Evolutionary conservation across 2,329 filamentous ascomycete species (phyloP).

Genomic region (Cercospora beticola): DNA sequence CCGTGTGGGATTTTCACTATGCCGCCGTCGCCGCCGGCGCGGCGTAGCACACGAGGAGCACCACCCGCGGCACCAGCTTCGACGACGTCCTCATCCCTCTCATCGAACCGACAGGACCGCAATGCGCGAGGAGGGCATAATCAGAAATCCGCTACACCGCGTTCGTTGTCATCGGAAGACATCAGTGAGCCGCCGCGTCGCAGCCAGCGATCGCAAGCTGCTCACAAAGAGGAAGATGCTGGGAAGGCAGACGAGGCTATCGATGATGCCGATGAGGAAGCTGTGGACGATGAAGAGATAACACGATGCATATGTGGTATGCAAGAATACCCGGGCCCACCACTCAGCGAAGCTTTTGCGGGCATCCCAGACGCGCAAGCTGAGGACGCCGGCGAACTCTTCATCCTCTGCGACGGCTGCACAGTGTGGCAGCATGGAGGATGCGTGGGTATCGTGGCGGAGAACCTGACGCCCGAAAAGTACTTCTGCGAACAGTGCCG

Average conservation of each 20-base stretch:
- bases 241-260: conserved; percentile 41
- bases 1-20: not conserved
- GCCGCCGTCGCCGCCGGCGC: conserved; percentile 41
- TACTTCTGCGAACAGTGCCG: conserved; percentile 97
- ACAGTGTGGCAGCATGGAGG: conserved; percentile 99
- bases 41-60: conserved; percentile 78
- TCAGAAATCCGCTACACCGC: conserved; percentile 71
- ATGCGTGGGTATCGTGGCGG: conserved; percentile 95
- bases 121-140: conserved; percentile 69
- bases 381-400: conserved; percentile 89
- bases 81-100: conserved; percentile 68
- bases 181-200: conserved; percentile 69
- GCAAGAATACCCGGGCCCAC: conserved; percentile 88
- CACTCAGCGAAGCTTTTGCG: conserved; percentile 53
- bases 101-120: conserved; percentile 73
- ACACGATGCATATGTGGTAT: conserved; percentile 93
- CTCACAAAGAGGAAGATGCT: conserved; percentile 55
- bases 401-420: conserved; percentile 96
- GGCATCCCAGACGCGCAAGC: conserved; percentile 58
- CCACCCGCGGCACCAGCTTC: conserved; percentile 63
- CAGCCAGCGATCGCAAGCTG: conserved; percentile 73
- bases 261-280: conserved; percentile 58
- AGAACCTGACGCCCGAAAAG: conserved; percentile 87
- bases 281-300: conserved; percentile 79
- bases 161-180: conserved; percentile 69